Percentiles rank a stretch among this genome's conserved stretches.
These are phyloP conservation scores for Hygrophorus pudorinus DNA, from an alignment of 768 basidiomycete species.

Conservation along the genomic window DNA sequence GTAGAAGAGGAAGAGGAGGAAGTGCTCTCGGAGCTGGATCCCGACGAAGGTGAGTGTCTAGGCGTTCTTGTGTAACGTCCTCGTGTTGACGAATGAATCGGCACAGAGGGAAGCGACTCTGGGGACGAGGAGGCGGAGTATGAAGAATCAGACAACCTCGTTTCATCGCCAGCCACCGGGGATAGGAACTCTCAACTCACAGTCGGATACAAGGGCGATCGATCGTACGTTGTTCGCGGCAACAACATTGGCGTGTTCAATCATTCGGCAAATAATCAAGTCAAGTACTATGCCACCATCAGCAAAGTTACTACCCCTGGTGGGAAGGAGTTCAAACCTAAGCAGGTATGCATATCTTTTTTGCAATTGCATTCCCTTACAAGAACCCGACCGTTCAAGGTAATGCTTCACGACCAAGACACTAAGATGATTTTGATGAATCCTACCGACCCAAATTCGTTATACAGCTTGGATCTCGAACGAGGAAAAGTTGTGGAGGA, in stretches of 20 bases:
- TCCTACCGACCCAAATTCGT: slow-evolving; percentile 64
- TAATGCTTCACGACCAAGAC: slow-evolving; percentile 97
- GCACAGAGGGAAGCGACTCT: slow-evolving; percentile 25
- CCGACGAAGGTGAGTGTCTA: slow-evolving; percentile 41
- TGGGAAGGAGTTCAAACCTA: slow-evolving; percentile 78
- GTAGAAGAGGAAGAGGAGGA: slow-evolving; percentile 65
- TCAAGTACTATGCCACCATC: slow-evolving; percentile 85
- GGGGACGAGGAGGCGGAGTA: slow-evolving; percentile 26
- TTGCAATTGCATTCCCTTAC: background rate
- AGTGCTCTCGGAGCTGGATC: slow-evolving; percentile 57
- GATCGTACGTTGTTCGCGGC: slow-evolving; percentile 89
- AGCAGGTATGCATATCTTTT: slow-evolving; percentile 45
- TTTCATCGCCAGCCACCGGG: slow-evolving; percentile 34
- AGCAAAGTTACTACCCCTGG: slow-evolving; percentile 71
- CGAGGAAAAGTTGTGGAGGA: slow-evolving; percentile 96
- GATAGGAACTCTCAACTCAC: slow-evolving; percentile 83
- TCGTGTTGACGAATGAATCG: slow-evolving; percentile 6
- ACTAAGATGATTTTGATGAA: slow-evolving; percentile 92
- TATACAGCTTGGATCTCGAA: slow-evolving; percentile 89
- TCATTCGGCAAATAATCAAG: slow-evolving; percentile 54
- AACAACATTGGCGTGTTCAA: slow-evolving; percentile 88
- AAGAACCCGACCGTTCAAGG: slow-evolving; percentile 32
- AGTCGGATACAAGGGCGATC: slow-evolving; percentile 91
- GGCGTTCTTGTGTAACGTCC: background rate
- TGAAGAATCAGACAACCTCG: slow-evolving; percentile 33